Base-by-base conservation (phyloP, 352 stramenopile genomes). In the Globisporangium camurandrum region DNA sequence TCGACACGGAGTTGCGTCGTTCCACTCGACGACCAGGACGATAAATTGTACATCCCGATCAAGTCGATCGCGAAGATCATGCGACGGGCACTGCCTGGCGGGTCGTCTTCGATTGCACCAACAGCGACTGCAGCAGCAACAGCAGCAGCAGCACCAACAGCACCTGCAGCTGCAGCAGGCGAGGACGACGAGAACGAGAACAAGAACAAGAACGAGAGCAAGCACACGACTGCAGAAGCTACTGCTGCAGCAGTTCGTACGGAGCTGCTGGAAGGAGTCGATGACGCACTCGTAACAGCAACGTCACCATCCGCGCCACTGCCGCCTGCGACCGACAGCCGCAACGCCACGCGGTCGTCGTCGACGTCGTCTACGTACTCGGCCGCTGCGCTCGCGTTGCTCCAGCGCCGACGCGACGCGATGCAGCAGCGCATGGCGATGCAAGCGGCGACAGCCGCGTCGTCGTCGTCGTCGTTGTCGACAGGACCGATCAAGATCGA, bases 51-150 rank as follows among this genome's bases (percentile, higher is more conserved):
- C 60, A 70, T 93, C 20, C 78, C 82, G 1, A 20, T 66, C 3
- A 86, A 86, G 34, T 60, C 62, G 2, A 67, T 93, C n/a, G 56
- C 68, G 4, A 90, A 88, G 46, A 69, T 93, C 43, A 93, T 93
- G 82, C 66, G 75, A 3, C 60, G 56, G 30, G 74, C 57, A 1
- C 53, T 93, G 2, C 70, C 67, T 0, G 59, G 57, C 16, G 55
- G 22, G 2, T 20, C n/a, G n/a, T n/a, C n/a, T n/a, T n/a, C n/a
- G n/a, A n/a, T n/a, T n/a, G n/a, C n/a, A n/a, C n/a, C 22, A 17
- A 20, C 20, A 37, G 36, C 5, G 12, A 17, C 19, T 24, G 36
- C 36, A 4, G 19, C 16, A 12, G n/a, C 36, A n/a, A 22, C 16
- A 41, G 34, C 34, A 39, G 34, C 19, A 11, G 43, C 4, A 30